These are phyloP conservation scores for Tulasnella sp. DNA, from an alignment of 768 basidiomycete genomes.

Conservation along the genomic window DNA sequence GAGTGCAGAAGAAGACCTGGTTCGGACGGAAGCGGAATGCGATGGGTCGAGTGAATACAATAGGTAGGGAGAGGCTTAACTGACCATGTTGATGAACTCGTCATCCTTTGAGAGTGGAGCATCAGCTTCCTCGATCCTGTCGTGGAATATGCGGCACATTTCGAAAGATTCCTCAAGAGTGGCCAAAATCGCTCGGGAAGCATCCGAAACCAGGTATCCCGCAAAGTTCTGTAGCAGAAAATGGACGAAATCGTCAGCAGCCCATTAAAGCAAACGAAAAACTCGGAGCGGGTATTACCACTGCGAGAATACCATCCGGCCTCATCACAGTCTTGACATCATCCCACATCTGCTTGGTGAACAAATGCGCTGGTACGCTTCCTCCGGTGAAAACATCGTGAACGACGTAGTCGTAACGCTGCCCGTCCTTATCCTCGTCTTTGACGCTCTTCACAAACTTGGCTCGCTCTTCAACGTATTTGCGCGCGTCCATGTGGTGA, in stretches of 20 bases:
- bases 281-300: conserved; percentile 45
- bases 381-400: conserved; percentile 96
- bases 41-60: neutral
- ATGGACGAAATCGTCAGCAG: neutral
- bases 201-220: conserved; percentile 54
- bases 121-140: conserved; percentile 47
- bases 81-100: conserved; percentile 64
- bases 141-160: conserved; percentile 78
- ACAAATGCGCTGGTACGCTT: conserved; percentile 77
- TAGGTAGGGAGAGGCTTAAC: conserved; percentile 25
- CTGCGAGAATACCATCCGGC: conserved; percentile 65
- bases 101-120: conserved; percentile 28
- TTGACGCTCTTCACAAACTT: neutral
- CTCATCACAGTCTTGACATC: conserved; percentile 57
- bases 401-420: conserved; percentile 42
- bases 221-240: conserved; percentile 61
- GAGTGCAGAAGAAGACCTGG: conserved; percentile 79
- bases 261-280: neutral
- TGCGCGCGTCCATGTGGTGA: conserved; percentile 25
- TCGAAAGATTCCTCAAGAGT: conserved; percentile 68
- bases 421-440: neutral
- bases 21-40: neutral
- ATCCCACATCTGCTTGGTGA: conserved; percentile 76
- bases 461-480: conserved; percentile 45
- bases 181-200: conserved; percentile 55